Base-by-base conservation (phyloP, 768 basidiomycete genomes). In the Collybia nuda region DNA sequence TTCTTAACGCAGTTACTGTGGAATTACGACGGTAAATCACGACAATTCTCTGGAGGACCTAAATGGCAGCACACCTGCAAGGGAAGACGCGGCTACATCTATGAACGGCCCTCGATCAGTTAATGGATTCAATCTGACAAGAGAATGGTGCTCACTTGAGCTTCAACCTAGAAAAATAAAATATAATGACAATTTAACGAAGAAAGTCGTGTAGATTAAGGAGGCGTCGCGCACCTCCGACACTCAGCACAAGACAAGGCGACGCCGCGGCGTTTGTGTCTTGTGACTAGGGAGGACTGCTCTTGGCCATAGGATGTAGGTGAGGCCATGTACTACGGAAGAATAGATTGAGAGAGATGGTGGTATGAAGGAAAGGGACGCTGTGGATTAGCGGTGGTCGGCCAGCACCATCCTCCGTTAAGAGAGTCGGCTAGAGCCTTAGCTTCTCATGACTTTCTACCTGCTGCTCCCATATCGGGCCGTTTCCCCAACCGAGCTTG, bases 171-270 rank as follows among this genome's bases (percentile, higher is more conserved):
- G 28, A 54, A 35, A 48, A 54, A 51, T 51, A 47, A 47, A 44
- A 42, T 49, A 58, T 37, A 45, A 45, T 52, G 51, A 40, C 47
- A 47, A 21, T 29, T 39, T 41, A 57, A 45, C 42, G 50, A 58
- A 39, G 48, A 46, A 19, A 52, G 41, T 47, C 49, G 38, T 54
- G 21, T 24, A 6, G 23, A 39, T 17, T 47, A 28, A 51, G 42
- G 57, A 44, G 36, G 36, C 14, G 47, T 51, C 35, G 48, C 67
- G 48, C 49, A 84, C 84, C 85, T 78, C 60, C 85, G 74, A 69
- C 85, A 87, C 66, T 87, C 85, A 6, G 84, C 83, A 66, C 85
- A 87, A 1, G 81, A 83, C 9, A 84, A 68, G 19, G 81, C 77
- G 11, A 77, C 73, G 22, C 77, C 80, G 55, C 73, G 77, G 62